Conservation (phyloP, 1,284 basidiomycete genomes). For the Moesziomyces globuligerus region DNA sequence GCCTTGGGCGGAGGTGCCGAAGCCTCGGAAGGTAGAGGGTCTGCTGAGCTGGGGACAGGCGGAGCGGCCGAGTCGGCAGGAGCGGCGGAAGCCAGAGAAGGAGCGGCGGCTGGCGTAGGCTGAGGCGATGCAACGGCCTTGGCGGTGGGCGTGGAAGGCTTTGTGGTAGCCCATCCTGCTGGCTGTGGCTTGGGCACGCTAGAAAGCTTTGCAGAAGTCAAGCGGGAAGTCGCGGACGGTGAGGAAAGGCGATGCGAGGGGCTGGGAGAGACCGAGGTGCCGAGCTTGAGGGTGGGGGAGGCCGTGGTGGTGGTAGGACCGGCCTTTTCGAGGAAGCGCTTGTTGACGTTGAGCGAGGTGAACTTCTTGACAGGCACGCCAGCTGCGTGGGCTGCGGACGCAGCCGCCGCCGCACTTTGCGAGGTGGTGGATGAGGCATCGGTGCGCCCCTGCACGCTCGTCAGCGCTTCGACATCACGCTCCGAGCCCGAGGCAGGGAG, state of each 20-base stretch:
- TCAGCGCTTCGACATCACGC: conserved; percentile 39
- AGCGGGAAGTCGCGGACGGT: conserved; percentile 32
- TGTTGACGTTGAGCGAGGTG: conserved; percentile 64
- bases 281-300: conserved; percentile 35
- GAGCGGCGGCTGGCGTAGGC: conserved; percentile 2
- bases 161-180: conserved; percentile 47
- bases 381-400: conserved; percentile 18
- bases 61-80: conserved; percentile 7
- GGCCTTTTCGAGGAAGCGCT: conserved; percentile 64
- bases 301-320: conserved; percentile 32
- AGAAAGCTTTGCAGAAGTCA: conserved; percentile 50
- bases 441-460: conserved; percentile 17
- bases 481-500: conserved; percentile 28
- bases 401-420: conserved; percentile 6
- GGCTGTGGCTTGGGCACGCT: conserved; percentile 50
- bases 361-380: conserved; percentile 54
- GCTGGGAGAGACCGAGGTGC: conserved; percentile 29
- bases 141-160: conserved; percentile 19
- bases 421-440: conserved; percentile 5
- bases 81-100: conserved; percentile 2
- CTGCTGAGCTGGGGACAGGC: conserved; percentile 3
- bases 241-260: conserved; percentile 41
- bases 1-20: conserved; percentile 26
- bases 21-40: conserved; percentile 34
- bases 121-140: conserved; percentile 18